These are phyloP conservation scores for Aaosphaeria arxii DNA, from an alignment of 2,329 filamentous ascomycete species.

Conservation along the genomic window DNA sequence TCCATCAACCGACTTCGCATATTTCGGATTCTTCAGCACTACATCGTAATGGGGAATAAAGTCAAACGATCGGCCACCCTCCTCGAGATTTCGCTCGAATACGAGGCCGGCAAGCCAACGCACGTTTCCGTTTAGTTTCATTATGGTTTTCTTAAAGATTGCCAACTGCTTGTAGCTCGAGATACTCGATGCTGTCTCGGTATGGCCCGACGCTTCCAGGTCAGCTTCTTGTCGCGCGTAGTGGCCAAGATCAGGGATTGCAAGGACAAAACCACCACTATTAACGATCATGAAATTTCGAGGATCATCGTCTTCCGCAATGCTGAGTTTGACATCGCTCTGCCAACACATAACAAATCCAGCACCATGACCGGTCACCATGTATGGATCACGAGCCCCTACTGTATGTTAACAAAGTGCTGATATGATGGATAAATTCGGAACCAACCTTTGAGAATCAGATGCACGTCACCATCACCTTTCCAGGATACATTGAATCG, in stretches of 20 bases:
- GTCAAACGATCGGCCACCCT: conserved; percentile 73
- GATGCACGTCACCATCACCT: conserved; percentile 90
- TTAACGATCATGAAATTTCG: conserved; percentile 94
- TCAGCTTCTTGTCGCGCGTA: conserved; percentile 69
- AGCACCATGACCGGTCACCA: conserved; percentile 86
- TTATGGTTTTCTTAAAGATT: conserved; percentile 96
- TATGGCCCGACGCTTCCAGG: conserved; percentile 49
- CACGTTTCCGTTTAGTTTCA: conserved; percentile 97
- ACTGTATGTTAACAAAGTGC: conserved; percentile 40
- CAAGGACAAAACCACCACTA: conserved; percentile 91
- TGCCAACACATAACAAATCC: conserved; percentile 99
- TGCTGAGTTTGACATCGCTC: conserved; percentile 83
- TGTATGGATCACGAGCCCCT: conserved; percentile 77
- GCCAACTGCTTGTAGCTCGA: conserved; percentile 69
- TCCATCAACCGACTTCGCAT: conserved; percentile 59
- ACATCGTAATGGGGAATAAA: conserved; percentile 94
- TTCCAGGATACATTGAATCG: conserved; percentile 87
- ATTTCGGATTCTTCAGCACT: conserved; percentile 75
- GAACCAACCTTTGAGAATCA: conserved; percentile 72
- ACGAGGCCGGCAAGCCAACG: conserved; percentile 88
- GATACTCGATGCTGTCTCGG: conserved; percentile 57
- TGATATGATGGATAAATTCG: conserved; percentile 5
- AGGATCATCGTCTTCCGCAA: conserved; percentile 82
- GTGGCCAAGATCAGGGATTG: conserved; percentile 88
- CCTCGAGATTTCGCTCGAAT: conserved; percentile 79